These are phyloP conservation scores for Coemansia sp. DNA, from an alignment of 192 early-diverging fungal genomes.

Conservation along the genomic window DNA sequence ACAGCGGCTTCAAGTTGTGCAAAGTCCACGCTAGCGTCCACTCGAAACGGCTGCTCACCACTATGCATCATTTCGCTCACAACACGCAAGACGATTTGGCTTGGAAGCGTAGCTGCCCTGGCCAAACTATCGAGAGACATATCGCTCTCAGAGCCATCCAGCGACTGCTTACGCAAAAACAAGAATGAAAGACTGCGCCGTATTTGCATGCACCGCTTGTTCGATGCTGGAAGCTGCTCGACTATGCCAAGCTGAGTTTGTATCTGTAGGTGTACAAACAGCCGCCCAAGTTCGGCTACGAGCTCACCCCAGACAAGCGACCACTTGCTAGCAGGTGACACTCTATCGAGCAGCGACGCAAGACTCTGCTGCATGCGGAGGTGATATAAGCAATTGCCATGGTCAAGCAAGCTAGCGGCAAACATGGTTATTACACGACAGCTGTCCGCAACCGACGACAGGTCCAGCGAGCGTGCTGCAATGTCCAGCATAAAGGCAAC, in stretches of 20 bases:
- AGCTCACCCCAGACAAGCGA: constrained; percentile 29
- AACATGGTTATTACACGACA: constrained; percentile 12
- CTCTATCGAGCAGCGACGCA: constrained; percentile 12
- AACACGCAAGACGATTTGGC: constrained; percentile 39
- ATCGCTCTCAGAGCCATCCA: not conserved
- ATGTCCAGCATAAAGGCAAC: constrained; percentile 23
- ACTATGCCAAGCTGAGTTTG: constrained; percentile 19
- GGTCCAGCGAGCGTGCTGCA: constrained; percentile 17
- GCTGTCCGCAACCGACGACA: constrained; percentile 18
- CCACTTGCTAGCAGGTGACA: constrained; percentile 37
- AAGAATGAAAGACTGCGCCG: constrained; percentile 35
- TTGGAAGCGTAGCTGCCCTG: constrained; percentile 16
- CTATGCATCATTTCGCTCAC: constrained; percentile 41
- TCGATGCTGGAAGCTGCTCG: constrained; percentile 26
- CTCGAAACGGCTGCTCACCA: constrained; percentile 17
- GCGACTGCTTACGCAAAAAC: constrained; percentile 22
- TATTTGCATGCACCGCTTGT: constrained; percentile 38
- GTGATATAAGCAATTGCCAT: constrained; percentile 12
- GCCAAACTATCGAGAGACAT: constrained; percentile 15
- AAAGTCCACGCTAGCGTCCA: constrained; percentile 23
- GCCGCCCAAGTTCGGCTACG: constrained; percentile 14
- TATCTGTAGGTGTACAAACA: constrained; percentile 8
- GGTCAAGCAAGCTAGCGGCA: constrained; percentile 23
- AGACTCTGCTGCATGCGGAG: constrained; percentile 30
- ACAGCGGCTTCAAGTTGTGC: constrained; percentile 30